Conservation (phyloP, 495 filamentous ascomycete genomes). For the Neurospora pannonica region DNA sequence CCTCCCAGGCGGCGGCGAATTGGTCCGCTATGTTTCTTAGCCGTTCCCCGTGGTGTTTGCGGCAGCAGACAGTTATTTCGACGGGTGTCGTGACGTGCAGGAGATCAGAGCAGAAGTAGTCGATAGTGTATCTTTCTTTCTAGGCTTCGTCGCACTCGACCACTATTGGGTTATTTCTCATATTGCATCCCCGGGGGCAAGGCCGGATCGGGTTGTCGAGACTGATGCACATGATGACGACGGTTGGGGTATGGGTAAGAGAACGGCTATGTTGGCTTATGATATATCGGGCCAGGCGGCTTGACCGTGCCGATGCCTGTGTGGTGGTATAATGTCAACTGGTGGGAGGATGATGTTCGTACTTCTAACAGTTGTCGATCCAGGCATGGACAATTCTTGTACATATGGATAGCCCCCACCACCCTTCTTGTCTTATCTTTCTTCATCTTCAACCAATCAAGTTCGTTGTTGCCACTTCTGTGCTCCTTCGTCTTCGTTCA, state of each 20-base stretch:
- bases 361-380: not conserved
- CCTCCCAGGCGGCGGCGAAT: not conserved
- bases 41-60: not conserved
- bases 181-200: not conserved
- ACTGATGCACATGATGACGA: not conserved
- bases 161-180: not conserved
- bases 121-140: not conserved
- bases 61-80: not conserved
- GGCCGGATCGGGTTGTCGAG: not conserved
- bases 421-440: not conserved
- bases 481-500: not conserved
- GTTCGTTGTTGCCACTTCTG: not conserved
- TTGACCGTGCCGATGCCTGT: not conserved
- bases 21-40: not conserved
- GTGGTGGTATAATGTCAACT: not conserved
- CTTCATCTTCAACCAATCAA: not conserved
- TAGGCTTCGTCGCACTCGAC: not conserved
- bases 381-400: not conserved
- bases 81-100: not conserved
- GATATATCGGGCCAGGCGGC: not conserved
- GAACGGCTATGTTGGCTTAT: not conserved
- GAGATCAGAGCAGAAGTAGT: not conserved
- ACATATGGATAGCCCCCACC: not conserved
- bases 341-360: not conserved
- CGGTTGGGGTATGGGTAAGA: not conserved